A percentile compares a stretch with the other conserved stretches of the same genome.
phyloP scores from a whole-genome alignment of 129 eudicot species.

The carrot (Daucus carota) region DH1_v3.0 NC_030386.2:23839001-23839500 shows the following conservation, averaged over 20 bases:
- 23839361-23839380: constrained; percentile 11
- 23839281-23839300: constrained; percentile 21
- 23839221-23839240: constrained; percentile 22
- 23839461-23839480: constrained; percentile 57
- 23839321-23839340: constrained; percentile 27
- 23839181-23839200: constrained; percentile 16
- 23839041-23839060: constrained; percentile 18
- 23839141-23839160: constrained; percentile 1
- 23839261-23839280: constrained; percentile 18
- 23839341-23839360: constrained; percentile 19
- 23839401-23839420: constrained; percentile 13
- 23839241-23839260: constrained; percentile 23
- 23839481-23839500: constrained; percentile 42
- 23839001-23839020: constrained; percentile 9
- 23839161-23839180: constrained; percentile 15
- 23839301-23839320: constrained; percentile 26
- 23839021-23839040: constrained; percentile 16
- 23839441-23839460: constrained; percentile 31
- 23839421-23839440: constrained; percentile 30
- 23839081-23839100: constrained; percentile 13
- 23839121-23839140: constrained; percentile 9
- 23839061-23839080: constrained; percentile 13
- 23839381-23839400: constrained; percentile 10
- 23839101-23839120: constrained; percentile 19
- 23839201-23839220: constrained; percentile 12